These are phyloP conservation scores for Linnemannia hyalina DNA, from an alignment of 192 early-diverging fungal species.

Conservation along the genomic window DNA sequence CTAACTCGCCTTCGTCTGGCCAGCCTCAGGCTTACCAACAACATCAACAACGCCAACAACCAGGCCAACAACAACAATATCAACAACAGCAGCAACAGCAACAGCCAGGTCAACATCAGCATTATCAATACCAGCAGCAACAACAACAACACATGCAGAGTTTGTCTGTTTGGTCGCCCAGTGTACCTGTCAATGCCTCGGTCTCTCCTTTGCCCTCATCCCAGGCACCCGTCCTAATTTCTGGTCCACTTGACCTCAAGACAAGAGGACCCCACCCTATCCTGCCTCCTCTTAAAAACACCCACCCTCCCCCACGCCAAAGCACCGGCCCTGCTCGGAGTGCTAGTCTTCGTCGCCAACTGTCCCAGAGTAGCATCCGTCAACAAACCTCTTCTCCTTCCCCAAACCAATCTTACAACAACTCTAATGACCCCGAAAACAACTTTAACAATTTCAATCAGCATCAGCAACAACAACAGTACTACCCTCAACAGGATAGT, in stretches of 20 bases:
- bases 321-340: slow-evolving; percentile 6
- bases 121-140: slow-evolving; percentile 11
- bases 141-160: slow-evolving; percentile 33
- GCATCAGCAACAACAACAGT: slow-evolving; percentile 14
- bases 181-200: slow-evolving; percentile 25
- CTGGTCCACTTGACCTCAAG: slow-evolving; percentile 46
- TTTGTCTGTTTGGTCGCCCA: slow-evolving; percentile 36
- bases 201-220: slow-evolving; percentile 5
- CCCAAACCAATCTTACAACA: slow-evolving; percentile 27
- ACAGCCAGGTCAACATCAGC: slow-evolving; percentile 7
- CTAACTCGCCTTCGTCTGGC: background rate
- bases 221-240: slow-evolving; percentile 22
- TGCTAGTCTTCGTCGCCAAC: slow-evolving; percentile 32
- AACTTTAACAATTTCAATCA: background rate
- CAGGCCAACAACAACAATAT: slow-evolving; percentile 16
- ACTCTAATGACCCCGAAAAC: slow-evolving; percentile 9
- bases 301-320: slow-evolving; percentile 27
- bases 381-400: slow-evolving; percentile 11
- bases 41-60: slow-evolving; percentile 28
- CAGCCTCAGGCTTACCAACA: slow-evolving; percentile 17
- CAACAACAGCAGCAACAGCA: slow-evolving; percentile 33
- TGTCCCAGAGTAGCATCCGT: slow-evolving; percentile 30
- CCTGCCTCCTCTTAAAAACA: slow-evolving; percentile 36
- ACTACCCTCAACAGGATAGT: background rate
- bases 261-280: slow-evolving; percentile 29